Base-by-base conservation (phyloP, 768 basidiomycete genomes). In the Pholiota molesta region DNA sequence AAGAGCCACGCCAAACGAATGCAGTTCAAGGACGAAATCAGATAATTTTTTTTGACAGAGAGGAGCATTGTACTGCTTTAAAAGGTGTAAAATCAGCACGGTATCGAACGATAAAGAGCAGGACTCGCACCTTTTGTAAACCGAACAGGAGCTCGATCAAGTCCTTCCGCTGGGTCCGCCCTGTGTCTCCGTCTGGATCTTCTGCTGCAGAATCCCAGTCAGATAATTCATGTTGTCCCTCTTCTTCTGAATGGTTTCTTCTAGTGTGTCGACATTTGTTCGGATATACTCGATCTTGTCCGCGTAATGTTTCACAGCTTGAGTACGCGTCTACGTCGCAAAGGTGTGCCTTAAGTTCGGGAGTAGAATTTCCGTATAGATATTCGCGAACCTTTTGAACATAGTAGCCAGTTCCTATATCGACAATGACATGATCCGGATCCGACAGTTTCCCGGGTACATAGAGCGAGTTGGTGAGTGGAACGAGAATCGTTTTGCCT, bases 371-470 rank as follows among this genome's bases (percentile, higher is more conserved):
- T 11, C n/a, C n/a, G 21, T 23, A 13, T 13, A 39, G 65, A 51
- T 6, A 31, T 28, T 57, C 57, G 21, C 79, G 47, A 52, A 94
- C 97, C 84, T 99, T 99, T 76, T 93, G 88, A 17, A 99, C 92
- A 67, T 90, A 98, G 75, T 98, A 99, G 0, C 97, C 97, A 0
- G 97, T 99, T 1, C 97, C 97, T 28, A 99, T 83, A 72, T 99
- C 97, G 40, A 99, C 86, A 64, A 99, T 89, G 52, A 99, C 96
- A 67, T 94, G 85, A 49, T 95, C 90, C 0, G 85, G 74, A 70
- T 97, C 91, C 44, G 80, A 81, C 52, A 99, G 81, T 75, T 89
- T 94, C 19, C 96, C 97, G 2, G 97, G 95, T 26, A 99, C 91
- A 71, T 98, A 99, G 2, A 99, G 83, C 0, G 96, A 98, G 73